phyloP scores from a whole-genome alignment of 495 filamentous ascomycete species.

The Clohesyomyces aquaticus region DNA sequence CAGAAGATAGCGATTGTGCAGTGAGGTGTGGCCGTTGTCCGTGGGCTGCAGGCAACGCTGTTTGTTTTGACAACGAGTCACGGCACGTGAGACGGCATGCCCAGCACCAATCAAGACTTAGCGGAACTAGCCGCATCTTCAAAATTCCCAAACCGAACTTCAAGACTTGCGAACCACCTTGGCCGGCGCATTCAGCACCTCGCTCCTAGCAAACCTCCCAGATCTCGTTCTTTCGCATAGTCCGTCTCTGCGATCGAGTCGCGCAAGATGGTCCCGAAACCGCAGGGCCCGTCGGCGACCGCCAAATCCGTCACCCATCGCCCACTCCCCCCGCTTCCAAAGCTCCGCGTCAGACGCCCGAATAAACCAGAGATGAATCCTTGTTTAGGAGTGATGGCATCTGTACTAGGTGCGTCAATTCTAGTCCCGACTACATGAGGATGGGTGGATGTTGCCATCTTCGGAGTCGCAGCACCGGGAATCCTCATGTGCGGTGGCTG shows the following conservation, averaged over 20 bases:
- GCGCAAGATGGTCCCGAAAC: conserved; percentile 56
- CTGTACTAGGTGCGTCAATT: conserved; percentile 74
- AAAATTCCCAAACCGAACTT: background rate
- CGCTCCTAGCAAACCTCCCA: background rate
- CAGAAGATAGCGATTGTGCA: background rate
- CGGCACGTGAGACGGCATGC: background rate
- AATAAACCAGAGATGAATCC: conserved; percentile 76
- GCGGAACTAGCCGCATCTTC: background rate
- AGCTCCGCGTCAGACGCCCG: conserved; percentile 80
- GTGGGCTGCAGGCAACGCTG: background rate
- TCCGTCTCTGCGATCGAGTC: background rate
- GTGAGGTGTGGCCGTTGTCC: background rate
- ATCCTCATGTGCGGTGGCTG: background rate
- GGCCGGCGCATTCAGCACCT: background rate
- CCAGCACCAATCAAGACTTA: background rate
- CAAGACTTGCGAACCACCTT: background rate
- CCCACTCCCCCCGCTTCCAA: conserved; percentile 82
- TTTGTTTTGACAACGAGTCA: conserved; percentile 12
- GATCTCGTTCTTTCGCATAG: background rate
- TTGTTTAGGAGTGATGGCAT: conserved; percentile 82
- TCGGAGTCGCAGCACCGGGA: no score
- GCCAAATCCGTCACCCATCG: conserved; percentile 50
- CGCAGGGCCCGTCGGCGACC: conserved; percentile 30
- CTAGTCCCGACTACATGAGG: no score
- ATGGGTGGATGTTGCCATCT: no score